These are phyloP conservation scores for Bifiguratus adelaidae DNA, from an alignment of 192 early-diverging fungal species.

Conservation along the genomic window DNA sequence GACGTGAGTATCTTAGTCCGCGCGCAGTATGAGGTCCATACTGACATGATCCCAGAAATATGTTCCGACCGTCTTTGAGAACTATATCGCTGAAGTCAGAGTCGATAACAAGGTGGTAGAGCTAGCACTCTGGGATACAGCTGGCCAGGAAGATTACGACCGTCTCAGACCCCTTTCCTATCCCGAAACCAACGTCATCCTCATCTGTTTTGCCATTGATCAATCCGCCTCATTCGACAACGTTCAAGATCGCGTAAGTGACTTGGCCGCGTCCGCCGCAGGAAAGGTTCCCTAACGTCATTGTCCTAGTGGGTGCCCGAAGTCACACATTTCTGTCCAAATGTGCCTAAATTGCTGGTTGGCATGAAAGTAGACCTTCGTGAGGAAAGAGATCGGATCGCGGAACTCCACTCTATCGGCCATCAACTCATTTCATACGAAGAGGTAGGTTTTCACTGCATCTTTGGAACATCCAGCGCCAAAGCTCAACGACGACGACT, in stretches of 20 bases:
- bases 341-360: slow-evolving; percentile 35
- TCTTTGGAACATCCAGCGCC: background rate
- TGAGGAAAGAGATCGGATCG: slow-evolving; percentile 11
- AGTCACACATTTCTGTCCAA: slow-evolving; percentile 28
- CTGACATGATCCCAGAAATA: slow-evolving; percentile 47
- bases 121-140: slow-evolving; percentile 65
- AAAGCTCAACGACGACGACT: background rate
- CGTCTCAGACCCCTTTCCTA: slow-evolving; percentile 57
- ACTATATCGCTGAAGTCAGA: slow-evolving; percentile 44
- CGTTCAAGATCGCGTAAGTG: slow-evolving; percentile 56
- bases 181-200: slow-evolving; percentile 55
- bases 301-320: slow-evolving; percentile 31
- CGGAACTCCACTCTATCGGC: slow-evolving; percentile 11
- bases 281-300: background rate
- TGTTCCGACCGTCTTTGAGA: slow-evolving; percentile 67
- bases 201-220: slow-evolving; percentile 60
- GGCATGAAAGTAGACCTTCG: slow-evolving; percentile 37
- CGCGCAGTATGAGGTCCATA: background rate
- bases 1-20: slow-evolving; percentile 44
- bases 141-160: slow-evolving; percentile 67
- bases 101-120: slow-evolving; percentile 45
- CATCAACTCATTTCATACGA: slow-evolving; percentile 21
- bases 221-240: slow-evolving; percentile 67
- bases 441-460: slow-evolving; percentile 8
- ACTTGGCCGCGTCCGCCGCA: background rate